A percentile compares a stretch with the other conserved stretches of the same genome.
phyloP scores from a whole-genome alignment of 2,329 filamentous ascomycete species.

The Zopfia rhizophila region DNA sequence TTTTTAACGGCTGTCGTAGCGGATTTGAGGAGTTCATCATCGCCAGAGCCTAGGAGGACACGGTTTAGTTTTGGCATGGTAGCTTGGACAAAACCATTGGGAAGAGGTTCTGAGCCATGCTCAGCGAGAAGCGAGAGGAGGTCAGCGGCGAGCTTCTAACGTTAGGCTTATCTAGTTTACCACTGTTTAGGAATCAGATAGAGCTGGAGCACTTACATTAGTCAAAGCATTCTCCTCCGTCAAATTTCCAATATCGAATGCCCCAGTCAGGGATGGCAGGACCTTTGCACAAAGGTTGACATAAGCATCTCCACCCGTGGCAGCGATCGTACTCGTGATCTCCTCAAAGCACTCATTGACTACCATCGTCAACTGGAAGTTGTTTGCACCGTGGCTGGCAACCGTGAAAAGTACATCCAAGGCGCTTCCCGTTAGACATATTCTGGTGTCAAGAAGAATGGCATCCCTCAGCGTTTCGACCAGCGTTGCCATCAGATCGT shows the following conservation, averaged over 20 bases:
- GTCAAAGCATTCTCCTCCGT: slow-evolving; percentile 87
- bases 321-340: slow-evolving; percentile 75
- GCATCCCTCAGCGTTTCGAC: slow-evolving; percentile 86
- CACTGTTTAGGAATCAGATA: slow-evolving; percentile 17
- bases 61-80: slow-evolving; percentile 88
- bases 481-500: slow-evolving; percentile 90
- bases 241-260: slow-evolving; percentile 87
- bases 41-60: slow-evolving; percentile 82
- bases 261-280: slow-evolving; percentile 85
- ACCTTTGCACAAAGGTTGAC: slow-evolving; percentile 84
- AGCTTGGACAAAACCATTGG: slow-evolving; percentile 83
- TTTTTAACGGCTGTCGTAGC: slow-evolving; percentile 88
- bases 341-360: slow-evolving; percentile 93
- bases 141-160: slow-evolving; percentile 76
- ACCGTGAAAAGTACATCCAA: slow-evolving; percentile 87
- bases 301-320: slow-evolving; percentile 74
- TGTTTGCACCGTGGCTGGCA: slow-evolving; percentile 86
- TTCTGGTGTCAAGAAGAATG: slow-evolving; percentile 79
- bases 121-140: slow-evolving; percentile 83
- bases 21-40: slow-evolving; percentile 87
- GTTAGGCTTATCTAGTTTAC: not conserved
- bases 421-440: slow-evolving; percentile 79
- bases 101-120: slow-evolving; percentile 85
- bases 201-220: slow-evolving; percentile 63
- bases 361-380: slow-evolving; percentile 89